These are phyloP conservation scores for Aspergillus tubingensis DNA, from an alignment of 2,329 filamentous ascomycete genomes.

Conservation along the genomic window DNA sequence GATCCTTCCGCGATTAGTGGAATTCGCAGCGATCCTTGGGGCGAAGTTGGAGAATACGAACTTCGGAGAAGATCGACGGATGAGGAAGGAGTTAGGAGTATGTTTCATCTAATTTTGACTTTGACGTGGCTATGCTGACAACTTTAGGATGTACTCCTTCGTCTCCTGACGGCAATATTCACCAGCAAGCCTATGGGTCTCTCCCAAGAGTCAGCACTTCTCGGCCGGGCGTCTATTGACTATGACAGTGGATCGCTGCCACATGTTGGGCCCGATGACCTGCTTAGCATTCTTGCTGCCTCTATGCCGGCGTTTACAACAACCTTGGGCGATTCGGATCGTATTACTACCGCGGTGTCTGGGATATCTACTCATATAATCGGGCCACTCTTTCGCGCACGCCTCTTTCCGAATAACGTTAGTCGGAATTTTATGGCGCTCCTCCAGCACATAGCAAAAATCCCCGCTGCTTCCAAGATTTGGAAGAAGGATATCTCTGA, in stretches of 20 bases:
- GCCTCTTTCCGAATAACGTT: slow-evolving; percentile 83
- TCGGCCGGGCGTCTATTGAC: slow-evolving; percentile 43
- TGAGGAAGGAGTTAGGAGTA: slow-evolving; percentile 86
- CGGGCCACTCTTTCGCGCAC: slow-evolving; percentile 77
- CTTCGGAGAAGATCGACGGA: slow-evolving; percentile 89
- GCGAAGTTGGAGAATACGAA: slow-evolving; percentile 98
- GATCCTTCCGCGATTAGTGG: slow-evolving; percentile 79
- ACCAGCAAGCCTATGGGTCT: slow-evolving; percentile 81
- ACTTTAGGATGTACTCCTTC: slow-evolving; percentile 77
- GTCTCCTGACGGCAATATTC: slow-evolving; percentile 89
- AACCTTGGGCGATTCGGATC: slow-evolving; percentile 82
- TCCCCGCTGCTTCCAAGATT: slow-evolving; percentile 78
- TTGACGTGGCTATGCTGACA: slow-evolving; percentile 22
- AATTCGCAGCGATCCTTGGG: slow-evolving; percentile 86
- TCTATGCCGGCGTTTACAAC: slow-evolving; percentile 80
- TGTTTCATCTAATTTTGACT: slow-evolving; percentile 38
- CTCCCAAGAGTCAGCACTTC: slow-evolving; percentile 56
- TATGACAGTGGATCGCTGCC: slow-evolving; percentile 42
- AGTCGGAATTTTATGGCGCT: slow-evolving; percentile 70
- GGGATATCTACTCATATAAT: slow-evolving; percentile 83
- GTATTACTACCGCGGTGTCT: slow-evolving; percentile 73
- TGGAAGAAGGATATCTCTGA: slow-evolving; percentile 94
- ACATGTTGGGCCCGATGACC: slow-evolving; percentile 65
- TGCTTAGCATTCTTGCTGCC: slow-evolving; percentile 74
- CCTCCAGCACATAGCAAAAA: slow-evolving; percentile 72